phyloP scores from a whole-genome alignment of 202 grass and related monocot genomes.

The Carex arenaria region DNA sequence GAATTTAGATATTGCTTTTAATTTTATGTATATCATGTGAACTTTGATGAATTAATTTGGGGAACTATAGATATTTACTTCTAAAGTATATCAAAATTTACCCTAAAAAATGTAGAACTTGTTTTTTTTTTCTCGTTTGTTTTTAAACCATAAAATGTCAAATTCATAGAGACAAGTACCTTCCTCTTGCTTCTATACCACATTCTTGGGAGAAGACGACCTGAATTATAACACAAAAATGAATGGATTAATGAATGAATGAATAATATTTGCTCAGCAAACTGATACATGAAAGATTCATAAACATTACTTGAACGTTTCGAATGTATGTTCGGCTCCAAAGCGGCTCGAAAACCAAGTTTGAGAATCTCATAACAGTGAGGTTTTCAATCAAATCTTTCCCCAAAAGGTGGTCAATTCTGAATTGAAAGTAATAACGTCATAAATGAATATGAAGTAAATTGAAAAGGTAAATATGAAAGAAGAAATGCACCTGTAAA shows the following conservation, averaged over 20 bases:
- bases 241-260: conserved; percentile 17
- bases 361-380: conserved; percentile 95
- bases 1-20: conserved; percentile 3
- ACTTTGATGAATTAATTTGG: not conserved
- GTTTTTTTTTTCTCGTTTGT: not conserved
- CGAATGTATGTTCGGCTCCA: conserved; percentile 84
- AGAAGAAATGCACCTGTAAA: conserved; percentile 57
- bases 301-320: conserved; percentile 75
- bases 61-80: conserved; percentile 15
- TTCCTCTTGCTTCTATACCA: conserved; percentile 71
- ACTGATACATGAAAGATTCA: not conserved
- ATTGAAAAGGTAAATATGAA: not conserved
- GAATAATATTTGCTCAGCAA: conserved; percentile 9
- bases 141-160: not conserved
- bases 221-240: conserved; percentile 33
- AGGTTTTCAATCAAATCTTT: conserved; percentile 97
- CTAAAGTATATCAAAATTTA: conserved; percentile 8
- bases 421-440: conserved; percentile 26
- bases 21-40: not conserved
- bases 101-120: not conserved
- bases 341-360: conserved; percentile 94
- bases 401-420: conserved; percentile 93
- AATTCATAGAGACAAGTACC: conserved; percentile 36
- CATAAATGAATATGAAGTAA: not conserved
- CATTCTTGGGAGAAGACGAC: conserved; percentile 94